A percentile compares a stretch with the other conserved stretches of the same genome.
Conservation (phyloP, 352 stramenopile genomes). For the Peronospora farinosa region DNA sequence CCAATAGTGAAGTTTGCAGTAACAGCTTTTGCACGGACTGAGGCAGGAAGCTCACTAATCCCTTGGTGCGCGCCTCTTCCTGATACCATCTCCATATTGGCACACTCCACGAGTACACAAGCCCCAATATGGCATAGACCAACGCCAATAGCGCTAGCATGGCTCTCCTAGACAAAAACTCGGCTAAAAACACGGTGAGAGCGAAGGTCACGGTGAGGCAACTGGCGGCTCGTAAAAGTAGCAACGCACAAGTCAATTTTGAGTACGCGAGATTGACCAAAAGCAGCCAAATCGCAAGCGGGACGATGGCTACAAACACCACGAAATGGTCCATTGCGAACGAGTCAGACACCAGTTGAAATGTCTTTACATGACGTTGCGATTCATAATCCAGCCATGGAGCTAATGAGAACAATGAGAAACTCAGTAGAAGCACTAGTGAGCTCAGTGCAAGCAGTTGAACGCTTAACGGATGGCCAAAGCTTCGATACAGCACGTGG, state of each 20-base stretch:
- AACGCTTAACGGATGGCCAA: slow-evolving; percentile 49
- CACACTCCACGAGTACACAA: slow-evolving; percentile 78
- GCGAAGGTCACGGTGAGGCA: slow-evolving; percentile 57
- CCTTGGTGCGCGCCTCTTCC: slow-evolving; percentile 44
- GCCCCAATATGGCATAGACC: slow-evolving; percentile 51
- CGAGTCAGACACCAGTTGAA: slow-evolving; percentile 43
- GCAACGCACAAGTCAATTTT: slow-evolving; percentile 38
- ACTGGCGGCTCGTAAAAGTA: slow-evolving; percentile 55
- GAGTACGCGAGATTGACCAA: slow-evolving; percentile 65
- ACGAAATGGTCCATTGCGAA: slow-evolving; percentile 67
- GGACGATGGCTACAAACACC: slow-evolving; percentile 55
- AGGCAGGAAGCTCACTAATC: slow-evolving; percentile 58
- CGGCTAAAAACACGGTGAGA: slow-evolving; percentile 68
- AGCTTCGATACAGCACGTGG: slow-evolving; percentile 45
- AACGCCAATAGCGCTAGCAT: slow-evolving; percentile 63
- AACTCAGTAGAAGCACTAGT: slow-evolving; percentile 42
- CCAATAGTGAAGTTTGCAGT: slow-evolving; percentile 65
- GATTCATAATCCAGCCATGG: slow-evolving; percentile 51
- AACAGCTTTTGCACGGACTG: slow-evolving; percentile 52
- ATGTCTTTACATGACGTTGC: slow-evolving; percentile 39
- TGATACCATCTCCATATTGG: slow-evolving; percentile 75
- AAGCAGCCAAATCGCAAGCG: slow-evolving; percentile 58
- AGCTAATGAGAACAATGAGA: slow-evolving; percentile 45
- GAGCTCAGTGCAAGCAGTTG: slow-evolving; percentile 46
- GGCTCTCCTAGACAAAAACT: slow-evolving; percentile 69